Base-by-base conservation (phyloP, 2,329 filamentous ascomycete species). In the Hypocreales sp. region DNA sequence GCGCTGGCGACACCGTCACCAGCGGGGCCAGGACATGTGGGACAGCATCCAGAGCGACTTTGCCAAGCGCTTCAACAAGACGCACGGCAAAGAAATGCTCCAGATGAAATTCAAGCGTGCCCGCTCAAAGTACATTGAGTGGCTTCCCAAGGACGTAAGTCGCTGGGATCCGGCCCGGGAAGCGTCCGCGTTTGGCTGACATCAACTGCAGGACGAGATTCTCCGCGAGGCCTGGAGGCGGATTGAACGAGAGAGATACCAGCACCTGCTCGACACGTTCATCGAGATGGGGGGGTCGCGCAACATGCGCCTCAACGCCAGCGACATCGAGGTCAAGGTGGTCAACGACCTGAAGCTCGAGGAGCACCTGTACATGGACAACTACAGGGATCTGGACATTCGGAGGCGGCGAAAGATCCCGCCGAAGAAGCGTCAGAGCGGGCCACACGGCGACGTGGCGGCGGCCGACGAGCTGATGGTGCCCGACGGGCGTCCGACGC, bases 11-110 rank as follows among this genome's bases (percentile, higher is more conserved):
- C 55, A 59, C 36, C 47, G 55, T 11, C 39, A 55, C 13, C 51
- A 56, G 27, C 65, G 64, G 37, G 66, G 67, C 11, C 64, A 65
- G 35, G 63, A 65, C 19, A 71, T 71, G 64, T 72, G 67, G 67
- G 58, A 65, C 15, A 51, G 55, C 21, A 68, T 72, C 31, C 53
- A 57, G 26, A 42, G 40, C 5, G 55, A 60, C 30, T 70, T 55
- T 33, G 40, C 40, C 10, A 30, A 35, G 7, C 32, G 32, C 13
- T 57, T 56, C 27, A 30, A 40, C 8, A 49, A 54, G 33, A 46
- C 47, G 10, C 50, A 48, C 5, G 51, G 56, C 20, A 61, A 64
- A 35, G 60, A 65, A 26, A 56, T 57, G 26, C 50, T 71, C 5
- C 67, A 72, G 37, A 71, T 72, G 67, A 64, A 61, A 40, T 54